Evolutionary conservation across 2,329 filamentous ascomycete species (phyloP), one percentile per base, ranked within the genome.

Genomic region (Colletotrichum incanum): DNA sequence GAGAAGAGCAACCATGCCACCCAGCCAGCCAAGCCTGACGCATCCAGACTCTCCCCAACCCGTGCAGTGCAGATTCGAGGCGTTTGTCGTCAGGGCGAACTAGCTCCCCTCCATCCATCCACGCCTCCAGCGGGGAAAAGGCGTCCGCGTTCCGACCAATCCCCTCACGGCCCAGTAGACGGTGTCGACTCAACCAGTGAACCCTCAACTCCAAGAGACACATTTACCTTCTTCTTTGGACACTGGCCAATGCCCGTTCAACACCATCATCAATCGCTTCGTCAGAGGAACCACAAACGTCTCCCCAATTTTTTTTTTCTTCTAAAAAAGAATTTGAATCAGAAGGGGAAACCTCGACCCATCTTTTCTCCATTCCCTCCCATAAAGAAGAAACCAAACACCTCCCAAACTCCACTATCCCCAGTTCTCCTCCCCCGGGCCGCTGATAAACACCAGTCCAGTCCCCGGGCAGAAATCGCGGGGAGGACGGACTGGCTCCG

Each of bases 81-180:
- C n/a, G 34, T 34, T 37, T 37, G 41, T 31, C 26, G 37, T 34
- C 55, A 31, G 55, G 47, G n/a, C 31, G 12, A 41, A 28, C 55
- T 37, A 65, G 23, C 49, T 50, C 12, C 16, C 23, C 14, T 16
- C 47, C 4, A n/a, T 12, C 26, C 37, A 59, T 47, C 59, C 47
- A 50, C 65, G 31, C 45, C 39, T 47, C 52, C 69, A 64, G 34
- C 69, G 64, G 64, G 18, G 28, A 64, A 52, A 63, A 16, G 45
- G 47, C n/a, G 52, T 39, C 58, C 69, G 65, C 56, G 11, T 59
- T 52, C 65, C 58, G 59, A 31, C 41, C 58, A 37, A 28, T 67
- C 34, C 14, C 26, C n/a, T 37, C 14, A 47, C 11, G 28, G 28
- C 6, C n/a, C 14, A 31, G 26, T 23, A 9, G 41, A 47, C 12